Conservation (phyloP, 1,284 basidiomycete genomes). For the Moniliophthora roreri region DNA sequence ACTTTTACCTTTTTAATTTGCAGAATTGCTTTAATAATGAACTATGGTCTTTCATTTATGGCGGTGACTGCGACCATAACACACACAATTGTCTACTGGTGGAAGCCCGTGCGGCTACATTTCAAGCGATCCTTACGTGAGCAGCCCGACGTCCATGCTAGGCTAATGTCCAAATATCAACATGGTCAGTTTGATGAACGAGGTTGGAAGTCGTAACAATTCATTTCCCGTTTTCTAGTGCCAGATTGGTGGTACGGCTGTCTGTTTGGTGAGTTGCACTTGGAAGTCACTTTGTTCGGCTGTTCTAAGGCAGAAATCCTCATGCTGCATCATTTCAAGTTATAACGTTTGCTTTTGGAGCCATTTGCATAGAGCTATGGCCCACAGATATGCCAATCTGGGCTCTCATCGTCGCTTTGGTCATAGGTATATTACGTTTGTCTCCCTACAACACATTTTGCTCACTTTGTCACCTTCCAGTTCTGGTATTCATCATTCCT, state of each 20-base stretch:
- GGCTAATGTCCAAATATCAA: slow-evolving; percentile 79
- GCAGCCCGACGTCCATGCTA: slow-evolving; percentile 83
- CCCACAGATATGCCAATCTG: slow-evolving; percentile 10
- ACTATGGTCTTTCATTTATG: slow-evolving; percentile 64
- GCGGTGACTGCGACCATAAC: slow-evolving; percentile 64
- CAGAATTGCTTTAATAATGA: slow-evolving; percentile 57
- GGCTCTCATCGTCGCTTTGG: slow-evolving; percentile 45
- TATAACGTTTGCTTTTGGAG: slow-evolving; percentile 51
- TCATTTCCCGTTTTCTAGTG: too few species aligned
- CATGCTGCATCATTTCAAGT: slow-evolving; percentile 19
- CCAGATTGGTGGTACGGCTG: slow-evolving; percentile 74
- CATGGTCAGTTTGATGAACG: slow-evolving; percentile 37
- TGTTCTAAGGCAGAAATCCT: slow-evolving; percentile 11
- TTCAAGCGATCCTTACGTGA: slow-evolving; percentile 65
- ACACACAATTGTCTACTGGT: slow-evolving; percentile 82
- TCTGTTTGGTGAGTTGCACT: slow-evolving; percentile 39
- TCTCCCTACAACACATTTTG: slow-evolving; percentile 14
- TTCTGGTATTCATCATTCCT: slow-evolving; percentile 12
- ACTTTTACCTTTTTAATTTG: slow-evolving; percentile 14
- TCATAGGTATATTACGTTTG: slow-evolving; percentile 32
- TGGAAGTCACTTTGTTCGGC: neutral
- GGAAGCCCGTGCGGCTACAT: slow-evolving; percentile 72
- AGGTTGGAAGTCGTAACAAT: too few species aligned
- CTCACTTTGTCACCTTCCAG: neutral
- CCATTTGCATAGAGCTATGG: slow-evolving; percentile 52